Conservation (phyloP, 495 filamentous ascomycete species). For the Xylaria curta region DNA sequence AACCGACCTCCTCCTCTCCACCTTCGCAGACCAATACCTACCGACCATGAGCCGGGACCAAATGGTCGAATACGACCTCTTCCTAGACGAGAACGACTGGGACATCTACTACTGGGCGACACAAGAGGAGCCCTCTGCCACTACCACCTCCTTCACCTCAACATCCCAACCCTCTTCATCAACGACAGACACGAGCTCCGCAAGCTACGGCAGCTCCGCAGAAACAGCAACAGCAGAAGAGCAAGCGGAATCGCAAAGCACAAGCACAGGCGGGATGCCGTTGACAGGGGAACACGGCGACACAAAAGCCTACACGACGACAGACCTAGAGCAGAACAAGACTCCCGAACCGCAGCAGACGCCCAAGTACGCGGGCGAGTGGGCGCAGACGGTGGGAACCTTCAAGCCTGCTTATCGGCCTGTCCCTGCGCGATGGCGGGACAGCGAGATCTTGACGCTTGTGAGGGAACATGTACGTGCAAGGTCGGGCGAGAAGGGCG, state of each 20-base stretch:
- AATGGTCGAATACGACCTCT: constrained; percentile 84
- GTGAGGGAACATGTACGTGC: constrained; percentile 76
- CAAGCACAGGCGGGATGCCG: constrained; percentile 32
- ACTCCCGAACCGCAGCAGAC: constrained; percentile 25
- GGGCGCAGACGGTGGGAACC: constrained; percentile 94
- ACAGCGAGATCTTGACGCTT: constrained; percentile 76
- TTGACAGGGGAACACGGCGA: constrained; percentile 32
- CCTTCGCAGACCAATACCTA: constrained; percentile 86
- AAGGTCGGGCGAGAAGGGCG: constrained; percentile 39
- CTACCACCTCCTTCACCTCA: constrained; percentile 17
- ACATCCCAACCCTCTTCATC: not conserved
- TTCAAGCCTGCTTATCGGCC: constrained; percentile 94
- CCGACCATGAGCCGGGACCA: constrained; percentile 72
- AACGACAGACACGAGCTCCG: constrained; percentile 41
- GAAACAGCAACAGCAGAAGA: constrained; percentile 36
- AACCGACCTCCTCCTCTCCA: constrained; percentile 92
- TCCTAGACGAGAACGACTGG: constrained; percentile 99
- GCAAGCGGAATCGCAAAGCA: not conserved
- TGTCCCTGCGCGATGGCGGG: constrained; percentile 83
- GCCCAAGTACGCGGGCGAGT: constrained; percentile 68
- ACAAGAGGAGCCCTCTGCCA: constrained; percentile 69
- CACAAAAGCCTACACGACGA: constrained; percentile 31
- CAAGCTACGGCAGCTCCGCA: constrained; percentile 46
- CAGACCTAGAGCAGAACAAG: not conserved
- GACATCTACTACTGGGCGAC: constrained; percentile 99